Evolutionary conservation across 805 yeast genomes (phyloP).

Genomic region (Monosporozyma siamensis): DNA sequence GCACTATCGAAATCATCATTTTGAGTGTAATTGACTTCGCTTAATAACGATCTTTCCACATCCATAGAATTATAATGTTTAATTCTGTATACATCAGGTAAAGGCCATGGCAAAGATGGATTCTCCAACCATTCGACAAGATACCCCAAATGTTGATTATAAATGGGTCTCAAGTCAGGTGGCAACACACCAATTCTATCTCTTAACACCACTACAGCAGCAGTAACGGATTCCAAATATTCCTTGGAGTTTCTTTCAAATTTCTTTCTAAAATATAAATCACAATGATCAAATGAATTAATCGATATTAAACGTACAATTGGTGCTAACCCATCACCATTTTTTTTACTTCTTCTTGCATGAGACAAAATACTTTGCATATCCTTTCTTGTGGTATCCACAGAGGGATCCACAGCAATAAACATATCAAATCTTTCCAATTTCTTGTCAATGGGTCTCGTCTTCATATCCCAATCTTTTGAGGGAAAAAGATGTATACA

Average conservation of each 20-base stretch:
- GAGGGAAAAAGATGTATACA: conserved; percentile 41
- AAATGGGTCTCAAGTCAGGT: conserved; percentile 67
- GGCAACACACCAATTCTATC: conserved; percentile 78
- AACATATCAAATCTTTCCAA: conserved; percentile 43
- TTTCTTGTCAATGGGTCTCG: conserved; percentile 14
- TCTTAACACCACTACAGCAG: conserved; percentile 73
- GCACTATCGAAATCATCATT: conserved; percentile 36
- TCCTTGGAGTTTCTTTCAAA: conserved; percentile 29
- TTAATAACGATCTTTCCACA: conserved; percentile 67
- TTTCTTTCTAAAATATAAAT: conserved; percentile 37
- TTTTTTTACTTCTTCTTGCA: conserved; percentile 22
- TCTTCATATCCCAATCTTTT: conserved; percentile 10
- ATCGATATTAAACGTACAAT: conserved; percentile 63
- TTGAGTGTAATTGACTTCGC: conserved; percentile 57
- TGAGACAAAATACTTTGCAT: conserved; percentile 26
- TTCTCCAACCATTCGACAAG: conserved; percentile 53
- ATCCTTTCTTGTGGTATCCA: conserved; percentile 33
- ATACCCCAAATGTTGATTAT: conserved; percentile 53
- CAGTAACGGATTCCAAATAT: conserved; percentile 58
- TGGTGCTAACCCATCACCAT: conserved; percentile 37
- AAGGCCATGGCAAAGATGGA: conserved; percentile 52
- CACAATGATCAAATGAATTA: conserved; percentile 78
- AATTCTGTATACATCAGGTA: conserved; percentile 62
- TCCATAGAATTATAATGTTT: conserved; percentile 58
- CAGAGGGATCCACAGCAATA: conserved; percentile 55